Percentiles rank a stretch among this genome's conserved stretches.
These are phyloP conservation scores for Astrocystis sublimbata DNA, from an alignment of 495 filamentous ascomycete species.

Conservation along the genomic window DNA sequence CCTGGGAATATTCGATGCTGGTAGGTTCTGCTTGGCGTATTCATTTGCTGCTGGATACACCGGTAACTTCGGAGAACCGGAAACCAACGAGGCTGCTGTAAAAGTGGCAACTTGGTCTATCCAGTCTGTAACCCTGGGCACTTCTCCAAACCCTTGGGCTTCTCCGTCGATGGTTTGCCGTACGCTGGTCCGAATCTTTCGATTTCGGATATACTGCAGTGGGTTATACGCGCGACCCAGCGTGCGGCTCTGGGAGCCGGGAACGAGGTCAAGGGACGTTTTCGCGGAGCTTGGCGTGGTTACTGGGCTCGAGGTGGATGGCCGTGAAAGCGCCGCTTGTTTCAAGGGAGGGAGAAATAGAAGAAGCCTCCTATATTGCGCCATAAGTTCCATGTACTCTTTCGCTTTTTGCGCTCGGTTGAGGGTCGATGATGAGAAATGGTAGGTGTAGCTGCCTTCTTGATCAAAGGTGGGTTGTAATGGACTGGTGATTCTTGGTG, in stretches of 20 bases:
- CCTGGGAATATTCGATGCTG: constrained; percentile 35
- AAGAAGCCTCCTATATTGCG: constrained; percentile 77
- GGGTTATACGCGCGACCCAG: constrained; percentile 77
- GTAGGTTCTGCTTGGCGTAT: constrained; percentile 32
- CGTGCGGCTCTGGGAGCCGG: constrained; percentile 18
- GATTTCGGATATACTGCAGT: constrained; percentile 82
- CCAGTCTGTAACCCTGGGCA: constrained; percentile 69
- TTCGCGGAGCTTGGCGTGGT: constrained; percentile 30
- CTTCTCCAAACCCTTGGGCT: constrained; percentile 73
- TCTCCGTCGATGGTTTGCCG: constrained; percentile 68
- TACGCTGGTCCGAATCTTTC: constrained; percentile 74
- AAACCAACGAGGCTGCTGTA: constrained; percentile 33
- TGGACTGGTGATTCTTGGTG: constrained; percentile 40
- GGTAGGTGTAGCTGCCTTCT: constrained; percentile 51
- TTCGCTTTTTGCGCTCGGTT: constrained; percentile 77
- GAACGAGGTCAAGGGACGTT: constrained; percentile 13
- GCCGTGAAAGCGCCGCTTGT: constrained; percentile 34
- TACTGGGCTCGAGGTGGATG: constrained; percentile 32
- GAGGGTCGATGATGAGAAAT: constrained; percentile 76
- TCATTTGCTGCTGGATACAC: constrained; percentile 49
- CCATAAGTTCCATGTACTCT: constrained; percentile 73
- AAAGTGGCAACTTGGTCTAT: constrained; percentile 63
- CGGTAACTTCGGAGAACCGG: constrained; percentile 46
- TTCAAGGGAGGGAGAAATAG: constrained; percentile 72
- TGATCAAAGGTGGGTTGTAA: constrained; percentile 47